Conservation (phyloP, 1,284 basidiomycete genomes). For the Moesziomyces sp. region DNA sequence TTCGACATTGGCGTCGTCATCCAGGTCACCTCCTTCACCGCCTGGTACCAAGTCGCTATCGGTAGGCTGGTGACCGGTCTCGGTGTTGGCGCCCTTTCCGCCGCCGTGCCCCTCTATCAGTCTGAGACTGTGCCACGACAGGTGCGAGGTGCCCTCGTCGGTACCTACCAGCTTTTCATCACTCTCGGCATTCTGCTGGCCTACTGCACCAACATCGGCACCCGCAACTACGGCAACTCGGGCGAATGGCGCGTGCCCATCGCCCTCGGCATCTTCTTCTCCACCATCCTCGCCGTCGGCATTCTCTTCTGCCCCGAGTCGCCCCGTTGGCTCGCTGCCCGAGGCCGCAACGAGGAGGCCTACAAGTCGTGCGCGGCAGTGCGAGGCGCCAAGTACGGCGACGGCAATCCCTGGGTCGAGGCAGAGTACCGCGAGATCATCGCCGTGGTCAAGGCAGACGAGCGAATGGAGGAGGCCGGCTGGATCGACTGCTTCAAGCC, state of each 20-base stretch:
- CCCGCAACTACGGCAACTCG: constrained; percentile 42
- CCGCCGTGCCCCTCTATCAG: constrained; percentile 80
- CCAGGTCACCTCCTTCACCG: constrained; percentile 65
- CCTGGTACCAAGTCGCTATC: constrained; percentile 70
- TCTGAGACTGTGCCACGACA: constrained; percentile 81
- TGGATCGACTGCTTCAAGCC: constrained; percentile 64
- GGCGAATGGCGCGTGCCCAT: constrained; percentile 78
- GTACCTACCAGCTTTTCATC: constrained; percentile 73
- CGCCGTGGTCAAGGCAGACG: constrained; percentile 48
- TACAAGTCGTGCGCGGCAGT: constrained; percentile 72
- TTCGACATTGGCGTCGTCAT: constrained; percentile 79
- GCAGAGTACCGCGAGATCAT: constrained; percentile 64
- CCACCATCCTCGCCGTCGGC: constrained; percentile 75
- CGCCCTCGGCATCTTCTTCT: constrained; percentile 78
- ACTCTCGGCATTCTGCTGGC: constrained; percentile 77
- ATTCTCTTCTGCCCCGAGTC: constrained; percentile 82
- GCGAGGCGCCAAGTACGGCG: constrained; percentile 71
- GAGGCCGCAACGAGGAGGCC: constrained; percentile 73
- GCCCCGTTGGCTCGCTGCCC: constrained; percentile 75
- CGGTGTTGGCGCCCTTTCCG: constrained; percentile 70
- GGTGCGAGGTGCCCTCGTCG: constrained; percentile 79
- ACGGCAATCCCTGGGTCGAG: constrained; percentile 58
- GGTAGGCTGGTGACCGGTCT: constrained; percentile 76
- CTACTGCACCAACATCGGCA: constrained; percentile 70
- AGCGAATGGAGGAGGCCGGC: constrained; percentile 26